A percentile compares a stretch with the other conserved stretches of the same genome.
These are phyloP conservation scores for Solanum aculeatissimum DNA, from an alignment of 305 asterid genomes.

Conservation along the genomic window DNA sequence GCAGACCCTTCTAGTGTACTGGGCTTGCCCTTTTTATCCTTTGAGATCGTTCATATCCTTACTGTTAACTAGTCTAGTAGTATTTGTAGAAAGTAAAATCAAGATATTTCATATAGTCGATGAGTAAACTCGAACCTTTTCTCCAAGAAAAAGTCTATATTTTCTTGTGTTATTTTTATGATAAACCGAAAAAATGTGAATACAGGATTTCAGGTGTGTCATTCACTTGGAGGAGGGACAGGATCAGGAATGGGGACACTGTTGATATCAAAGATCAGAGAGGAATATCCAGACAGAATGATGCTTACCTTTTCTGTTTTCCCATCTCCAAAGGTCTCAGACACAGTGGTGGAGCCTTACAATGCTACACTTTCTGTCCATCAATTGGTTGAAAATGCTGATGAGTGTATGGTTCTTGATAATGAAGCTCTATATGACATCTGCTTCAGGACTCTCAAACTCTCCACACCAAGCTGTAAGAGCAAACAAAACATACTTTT, in stretches of 20 bases:
- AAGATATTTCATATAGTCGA: background rate
- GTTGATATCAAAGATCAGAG: conserved; percentile 29
- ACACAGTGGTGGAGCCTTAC: conserved; percentile 31
- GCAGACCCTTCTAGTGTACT: no score
- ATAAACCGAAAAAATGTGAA: background rate
- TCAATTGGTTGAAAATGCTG: conserved; percentile 37
- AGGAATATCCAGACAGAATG: conserved; percentile 33
- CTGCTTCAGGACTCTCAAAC: conserved; percentile 28
- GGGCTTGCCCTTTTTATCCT: background rate
- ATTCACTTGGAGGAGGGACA: conserved; percentile 36
- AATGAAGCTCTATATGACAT: conserved; percentile 23
- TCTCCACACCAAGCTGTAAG: conserved; percentile 29
- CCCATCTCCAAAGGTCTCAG: conserved; percentile 31
- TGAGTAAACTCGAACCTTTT: background rate
- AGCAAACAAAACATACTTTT: background rate
- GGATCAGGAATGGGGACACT: conserved; percentile 39
- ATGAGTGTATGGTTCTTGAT: conserved; percentile 34
- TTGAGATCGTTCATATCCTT: background rate
- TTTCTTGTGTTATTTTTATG: background rate
- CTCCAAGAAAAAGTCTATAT: background rate
- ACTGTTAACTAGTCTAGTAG: no score
- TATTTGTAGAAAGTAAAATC: background rate
- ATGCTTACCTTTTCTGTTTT: conserved; percentile 35
- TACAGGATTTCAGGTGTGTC: conserved; percentile 32
- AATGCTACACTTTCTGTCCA: conserved; percentile 38